A percentile compares a stretch with the other conserved stretches of the same genome.
These are phyloP conservation scores for Candida pseudoviswanathii DNA, from an alignment of 1,139 yeast genomes.

Conservation along the genomic window DNA sequence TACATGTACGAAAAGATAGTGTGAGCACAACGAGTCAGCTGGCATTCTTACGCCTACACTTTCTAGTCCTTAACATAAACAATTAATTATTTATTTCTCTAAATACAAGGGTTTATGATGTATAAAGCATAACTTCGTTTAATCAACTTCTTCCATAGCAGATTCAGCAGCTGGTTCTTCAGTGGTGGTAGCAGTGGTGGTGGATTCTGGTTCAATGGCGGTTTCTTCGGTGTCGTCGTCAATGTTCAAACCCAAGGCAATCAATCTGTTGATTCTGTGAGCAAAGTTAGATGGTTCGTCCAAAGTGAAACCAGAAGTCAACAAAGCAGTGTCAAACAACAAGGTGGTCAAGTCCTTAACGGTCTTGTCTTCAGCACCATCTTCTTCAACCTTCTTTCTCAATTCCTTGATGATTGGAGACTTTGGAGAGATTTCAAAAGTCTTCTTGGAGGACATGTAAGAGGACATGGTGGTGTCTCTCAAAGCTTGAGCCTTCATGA, in stretches of 20 bases:
- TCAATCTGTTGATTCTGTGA: constrained; percentile 96
- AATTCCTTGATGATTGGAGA: constrained; percentile 94
- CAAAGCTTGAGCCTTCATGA: constrained; percentile 99
- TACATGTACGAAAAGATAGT: no score
- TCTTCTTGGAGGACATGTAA: constrained; percentile 99
- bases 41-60: no score
- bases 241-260: constrained; percentile 96
- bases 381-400: constrained; percentile 93
- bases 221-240: constrained; percentile 74
- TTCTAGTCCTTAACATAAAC: background rate
- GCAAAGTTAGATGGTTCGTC: constrained; percentile 99
- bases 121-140: constrained; percentile 23
- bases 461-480: constrained; percentile 99
- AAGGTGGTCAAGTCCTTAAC: constrained; percentile 97
- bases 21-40: no score
- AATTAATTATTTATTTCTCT: constrained; percentile 1
- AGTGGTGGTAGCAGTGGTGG: constrained; percentile 55
- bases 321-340: constrained; percentile 95
- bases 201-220: constrained; percentile 51
- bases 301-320: constrained; percentile 97
- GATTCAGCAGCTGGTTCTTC: constrained; percentile 79
- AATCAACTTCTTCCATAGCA: constrained; percentile 99
- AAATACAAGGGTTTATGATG: constrained; percentile 1
- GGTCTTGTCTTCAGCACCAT: constrained; percentile 97
- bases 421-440: constrained; percentile 97